These are phyloP conservation scores for Cryphonectria japonica DNA, from an alignment of 2,329 filamentous ascomycete species.

Conservation along the genomic window DNA sequence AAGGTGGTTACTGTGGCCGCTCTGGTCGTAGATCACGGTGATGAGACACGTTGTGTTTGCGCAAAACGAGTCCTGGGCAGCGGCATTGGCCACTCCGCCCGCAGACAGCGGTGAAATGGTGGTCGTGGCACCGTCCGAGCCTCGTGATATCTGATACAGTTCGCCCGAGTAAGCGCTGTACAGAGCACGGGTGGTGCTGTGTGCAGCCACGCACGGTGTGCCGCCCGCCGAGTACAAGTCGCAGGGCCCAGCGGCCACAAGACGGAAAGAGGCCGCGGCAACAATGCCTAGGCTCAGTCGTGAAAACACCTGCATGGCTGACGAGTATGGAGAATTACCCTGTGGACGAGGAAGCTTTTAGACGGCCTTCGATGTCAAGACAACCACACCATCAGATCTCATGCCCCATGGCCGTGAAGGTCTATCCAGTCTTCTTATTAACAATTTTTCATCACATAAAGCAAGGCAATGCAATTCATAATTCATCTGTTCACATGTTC, in stretches of 20 bases:
- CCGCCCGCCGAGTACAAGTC: slow-evolving; percentile 63
- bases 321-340: slow-evolving; percentile 13
- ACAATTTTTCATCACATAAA: not conserved
- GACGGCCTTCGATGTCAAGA: not conserved
- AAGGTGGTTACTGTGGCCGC: slow-evolving; percentile 63
- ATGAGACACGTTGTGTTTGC: slow-evolving; percentile 64
- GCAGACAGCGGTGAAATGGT: slow-evolving; percentile 56
- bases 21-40: slow-evolving; percentile 68
- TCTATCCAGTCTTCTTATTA: slow-evolving; percentile 1
- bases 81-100: slow-evolving; percentile 66
- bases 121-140: slow-evolving; percentile 52
- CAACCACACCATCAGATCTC: not conserved
- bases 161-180: slow-evolving; percentile 57
- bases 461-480: not conserved
- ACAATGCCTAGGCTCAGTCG: slow-evolving; percentile 38
- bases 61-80: slow-evolving; percentile 65
- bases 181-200: slow-evolving; percentile 66
- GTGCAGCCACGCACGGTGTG: slow-evolving; percentile 67
- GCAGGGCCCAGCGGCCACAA: slow-evolving; percentile 60
- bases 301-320: slow-evolving; percentile 21
- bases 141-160: slow-evolving; percentile 64
- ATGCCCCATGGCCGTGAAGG: not conserved
- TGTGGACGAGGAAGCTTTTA: not conserved
- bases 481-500: not conserved
- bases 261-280: slow-evolving; percentile 37